Base-by-base conservation (phyloP, 1,139 yeast genomes). In the Wickerhamiella pararugosa region DNA sequence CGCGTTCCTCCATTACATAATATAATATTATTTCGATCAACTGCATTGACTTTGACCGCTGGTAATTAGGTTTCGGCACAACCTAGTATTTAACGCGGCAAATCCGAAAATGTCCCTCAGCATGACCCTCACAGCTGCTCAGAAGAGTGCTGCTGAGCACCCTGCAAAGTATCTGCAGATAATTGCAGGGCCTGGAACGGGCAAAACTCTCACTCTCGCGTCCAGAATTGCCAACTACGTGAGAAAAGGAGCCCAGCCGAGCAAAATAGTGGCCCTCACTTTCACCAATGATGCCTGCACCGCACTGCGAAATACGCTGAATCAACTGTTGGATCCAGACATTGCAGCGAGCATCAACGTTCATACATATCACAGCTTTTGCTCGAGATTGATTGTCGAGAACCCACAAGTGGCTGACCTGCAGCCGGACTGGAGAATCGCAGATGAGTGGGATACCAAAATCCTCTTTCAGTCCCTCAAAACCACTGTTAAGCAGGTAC, bases 201-300 rank as follows among this genome's bases (percentile, higher is more conserved):
- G 93, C 1, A 81, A 81, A 52, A 79, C 92, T 0, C 63, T 64
- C 34, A 76, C 86, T 0, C 51, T 81, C 29, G 71, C 74, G 2
- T 62, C 67, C 35, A 64, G 83, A 46, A 65, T 79, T 0, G 71
- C 71, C 2, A 62, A 69, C 47, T 51, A 77, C 47, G 54, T 79
- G 1, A 49, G 55, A 4, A 47, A 60, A 5, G 61, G 62, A 4
- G 60, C 21, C 7, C 47, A 55, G 1, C 83, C 87, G 0, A 58
- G 63, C 6, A 73, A 75, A 41, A 70, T 81, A 2, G 56, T 79
- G 32, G 76, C 79, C 4, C 60, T 81, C 7, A 75, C 86, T 5
- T 67, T 80, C 70, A 79, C 92, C 1, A 80, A 79, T 51, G 63
- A 79, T 42, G 75, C 90, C 8, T 84, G 79, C 1, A 66, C 66